Evolutionary conservation across 2,329 filamentous ascomycete species (phyloP).

Genomic region (Shiraia sp.): DNA sequence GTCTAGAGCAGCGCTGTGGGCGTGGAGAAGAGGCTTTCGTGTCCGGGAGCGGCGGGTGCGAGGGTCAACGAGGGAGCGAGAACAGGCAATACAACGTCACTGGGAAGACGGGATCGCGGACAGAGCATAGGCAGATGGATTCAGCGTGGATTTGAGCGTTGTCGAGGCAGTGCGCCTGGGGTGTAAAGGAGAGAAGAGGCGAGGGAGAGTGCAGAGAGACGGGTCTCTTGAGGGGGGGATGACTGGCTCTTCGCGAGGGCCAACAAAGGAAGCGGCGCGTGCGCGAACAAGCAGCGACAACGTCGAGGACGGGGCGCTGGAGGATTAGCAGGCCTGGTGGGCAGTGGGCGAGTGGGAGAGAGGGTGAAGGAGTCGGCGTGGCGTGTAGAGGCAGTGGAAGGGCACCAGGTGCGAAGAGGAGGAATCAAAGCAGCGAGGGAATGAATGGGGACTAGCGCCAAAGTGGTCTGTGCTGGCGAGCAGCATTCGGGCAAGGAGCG

Average conservation of each 20-base stretch:
- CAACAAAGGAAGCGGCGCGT: conserved; percentile 35
- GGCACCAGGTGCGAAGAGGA: conserved; percentile 22
- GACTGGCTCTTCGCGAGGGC: conserved; percentile 21
- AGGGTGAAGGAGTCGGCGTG: conserved; percentile 21
- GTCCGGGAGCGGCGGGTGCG: conserved; percentile 28
- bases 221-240: conserved; percentile 29
- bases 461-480: too few relatives aligned
- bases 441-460: too few relatives aligned
- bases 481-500: conserved; percentile 16
- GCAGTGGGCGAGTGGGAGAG: conserved; percentile 17
- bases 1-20: conserved; percentile 15
- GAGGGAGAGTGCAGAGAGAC: conserved; percentile 27
- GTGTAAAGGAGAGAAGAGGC: conserved; percentile 21
- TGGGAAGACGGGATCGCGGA: conserved; percentile 13
- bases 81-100: conserved; percentile 24
- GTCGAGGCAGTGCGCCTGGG: conserved; percentile 29
- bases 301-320: conserved; percentile 19
- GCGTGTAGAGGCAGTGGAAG: conserved; percentile 32
- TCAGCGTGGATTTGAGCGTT: conserved; percentile 16
- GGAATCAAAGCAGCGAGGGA: conserved; percentile 13
- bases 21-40: conserved; percentile 32
- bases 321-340: conserved; percentile 16
- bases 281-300: conserved; percentile 16
- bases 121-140: conserved; percentile 23
- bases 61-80: conserved; percentile 18